These are phyloP conservation scores for Sphaerulina populicola DNA, from an alignment of 2,329 filamentous ascomycete genomes.

Conservation along the genomic window DNA sequence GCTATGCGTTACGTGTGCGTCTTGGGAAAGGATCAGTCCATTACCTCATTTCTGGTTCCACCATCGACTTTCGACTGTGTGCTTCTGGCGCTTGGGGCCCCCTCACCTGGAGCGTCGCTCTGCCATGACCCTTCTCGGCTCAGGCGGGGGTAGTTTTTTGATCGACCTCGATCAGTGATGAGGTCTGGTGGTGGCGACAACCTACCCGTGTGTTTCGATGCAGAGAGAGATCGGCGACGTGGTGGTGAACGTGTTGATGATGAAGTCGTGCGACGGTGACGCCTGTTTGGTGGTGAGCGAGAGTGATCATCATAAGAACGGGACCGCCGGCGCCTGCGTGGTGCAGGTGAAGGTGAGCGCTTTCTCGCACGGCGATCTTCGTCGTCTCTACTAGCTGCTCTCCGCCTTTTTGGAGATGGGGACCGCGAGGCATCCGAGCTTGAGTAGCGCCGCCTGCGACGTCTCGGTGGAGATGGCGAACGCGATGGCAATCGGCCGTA, in stretches of 20 bases:
- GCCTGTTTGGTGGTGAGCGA: conserved; percentile 53
- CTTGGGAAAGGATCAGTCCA: not conserved
- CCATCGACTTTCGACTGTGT: conserved; percentile 5
- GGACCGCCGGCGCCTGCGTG: conserved; percentile 37
- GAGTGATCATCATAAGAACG: conserved; percentile 61
- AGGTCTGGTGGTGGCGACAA: not conserved
- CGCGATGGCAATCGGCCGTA: conserved; percentile 21
- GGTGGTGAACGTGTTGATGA: conserved; percentile 36
- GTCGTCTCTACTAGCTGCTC: conserved; percentile 1
- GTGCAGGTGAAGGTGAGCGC: conserved; percentile 26
- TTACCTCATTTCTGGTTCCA: conserved; percentile 11
- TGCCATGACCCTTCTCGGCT: conserved; percentile 15
- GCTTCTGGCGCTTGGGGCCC: conserved; percentile 3
- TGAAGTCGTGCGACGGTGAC: conserved; percentile 57
- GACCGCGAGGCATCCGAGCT: conserved; percentile 12
- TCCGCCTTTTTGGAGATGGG: conserved; percentile 8
- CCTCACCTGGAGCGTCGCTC: conserved; percentile 6
- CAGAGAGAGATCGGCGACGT: conserved; percentile 18
- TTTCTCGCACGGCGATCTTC: conserved; percentile 15
- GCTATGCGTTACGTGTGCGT: conserved; percentile 1
- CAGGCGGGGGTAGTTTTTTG: conserved; percentile 9
- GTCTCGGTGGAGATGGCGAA: conserved; percentile 28
- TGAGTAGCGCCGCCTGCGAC: conserved; percentile 20
- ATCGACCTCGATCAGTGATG: not conserved
- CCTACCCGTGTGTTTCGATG: conserved; percentile 19